These are phyloP conservation scores for Blastobotrys buckinghamii DNA, from an alignment of 1,139 yeast genomes.

Conservation along the genomic window DNA sequence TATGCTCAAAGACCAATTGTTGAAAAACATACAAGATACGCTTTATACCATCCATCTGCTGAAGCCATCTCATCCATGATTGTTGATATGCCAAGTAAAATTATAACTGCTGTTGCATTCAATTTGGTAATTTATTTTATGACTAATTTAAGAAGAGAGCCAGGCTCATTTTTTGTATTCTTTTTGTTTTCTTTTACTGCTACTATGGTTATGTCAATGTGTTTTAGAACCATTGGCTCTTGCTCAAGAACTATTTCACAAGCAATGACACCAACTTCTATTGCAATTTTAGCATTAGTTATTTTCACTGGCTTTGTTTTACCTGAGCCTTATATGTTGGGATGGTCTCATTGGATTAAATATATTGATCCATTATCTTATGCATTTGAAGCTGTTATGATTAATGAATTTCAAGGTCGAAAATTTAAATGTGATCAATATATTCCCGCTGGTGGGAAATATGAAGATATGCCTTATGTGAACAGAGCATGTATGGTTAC, in stretches of 20 bases:
- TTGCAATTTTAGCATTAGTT: slow-evolving; percentile 54
- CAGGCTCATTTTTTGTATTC: slow-evolving; percentile 68
- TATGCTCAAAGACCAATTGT: slow-evolving; percentile 73
- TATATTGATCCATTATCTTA: slow-evolving; percentile 68
- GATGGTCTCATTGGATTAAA: slow-evolving; percentile 79
- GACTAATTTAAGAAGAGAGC: slow-evolving; percentile 57
- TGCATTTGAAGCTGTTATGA: slow-evolving; percentile 62
- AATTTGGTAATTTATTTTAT: slow-evolving; percentile 61
- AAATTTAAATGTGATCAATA: slow-evolving; percentile 39
- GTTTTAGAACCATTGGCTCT: slow-evolving; percentile 69
- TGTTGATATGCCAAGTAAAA: slow-evolving; percentile 61
- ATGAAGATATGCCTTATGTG: slow-evolving; percentile 36
- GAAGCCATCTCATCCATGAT: slow-evolving; percentile 66
- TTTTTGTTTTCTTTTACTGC: slow-evolving; percentile 48
- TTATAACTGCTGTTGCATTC: slow-evolving; percentile 50
- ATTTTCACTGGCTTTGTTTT: slow-evolving; percentile 70
- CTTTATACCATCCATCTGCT: slow-evolving; percentile 71
- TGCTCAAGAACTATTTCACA: slow-evolving; percentile 52
- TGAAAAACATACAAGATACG: slow-evolving; percentile 72
- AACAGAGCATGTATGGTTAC: slow-evolving; percentile 55
- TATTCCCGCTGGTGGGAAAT: slow-evolving; percentile 50
- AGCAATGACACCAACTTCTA: slow-evolving; percentile 69
- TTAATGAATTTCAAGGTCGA: slow-evolving; percentile 50
- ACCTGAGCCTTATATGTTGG: slow-evolving; percentile 60
- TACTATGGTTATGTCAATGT: slow-evolving; percentile 61